Base-by-base conservation (phyloP, 1,284 basidiomycete genomes). In the Ceratobasidium sp. region DNA sequence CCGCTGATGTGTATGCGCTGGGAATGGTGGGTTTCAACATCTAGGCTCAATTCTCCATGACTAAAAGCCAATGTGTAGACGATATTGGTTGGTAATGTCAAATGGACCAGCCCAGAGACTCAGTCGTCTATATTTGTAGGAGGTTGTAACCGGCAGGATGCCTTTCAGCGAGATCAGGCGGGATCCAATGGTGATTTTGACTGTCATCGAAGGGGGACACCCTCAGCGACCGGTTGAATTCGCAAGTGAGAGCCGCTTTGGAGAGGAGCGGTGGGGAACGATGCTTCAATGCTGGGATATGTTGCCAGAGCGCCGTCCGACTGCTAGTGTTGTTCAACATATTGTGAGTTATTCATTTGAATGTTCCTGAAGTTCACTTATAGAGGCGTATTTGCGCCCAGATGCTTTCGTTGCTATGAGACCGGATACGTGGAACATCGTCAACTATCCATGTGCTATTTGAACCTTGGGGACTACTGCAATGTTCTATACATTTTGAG, bases 1-100 rank as follows among this genome's bases (percentile, higher is more conserved):
- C 39, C 1, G 63, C 63, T 1, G 63, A 62, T n/a, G 24, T 62
- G 43, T 62, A 62, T 43, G 59, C 59, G n/a, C 16, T 62, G 0
- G 59, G 59, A 22, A 62, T 62, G 59, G 59, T 62, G 16, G 6
- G 59, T 46, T 29, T 6, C 24, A 24, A 1, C 1, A 41, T 8
- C 1, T 8, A 41, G 0, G n/a, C 11, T 7, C 22, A 11, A 29
- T 19, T 9, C 3, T 6, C 16, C 22, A 19, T 4, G 16, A 14
- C 2, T 29, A 1, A 14, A 14, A 16, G 5, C 43, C 1, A 0
- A 8, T 14, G 27, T 43, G 16, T 27, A 63, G 61, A 63, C 61
- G 1, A 48, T 63, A 24, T 24, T 63, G 1, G 61, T 63, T 7
- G 8, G 61, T 43, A 29, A 11, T 31, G 2, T 22, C 5, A 41